A percentile compares a stretch with the other conserved stretches of the same genome.
phyloP scores from a whole-genome alignment of 345 rosid genomes.

The Syzygium aromaticum region DNA sequence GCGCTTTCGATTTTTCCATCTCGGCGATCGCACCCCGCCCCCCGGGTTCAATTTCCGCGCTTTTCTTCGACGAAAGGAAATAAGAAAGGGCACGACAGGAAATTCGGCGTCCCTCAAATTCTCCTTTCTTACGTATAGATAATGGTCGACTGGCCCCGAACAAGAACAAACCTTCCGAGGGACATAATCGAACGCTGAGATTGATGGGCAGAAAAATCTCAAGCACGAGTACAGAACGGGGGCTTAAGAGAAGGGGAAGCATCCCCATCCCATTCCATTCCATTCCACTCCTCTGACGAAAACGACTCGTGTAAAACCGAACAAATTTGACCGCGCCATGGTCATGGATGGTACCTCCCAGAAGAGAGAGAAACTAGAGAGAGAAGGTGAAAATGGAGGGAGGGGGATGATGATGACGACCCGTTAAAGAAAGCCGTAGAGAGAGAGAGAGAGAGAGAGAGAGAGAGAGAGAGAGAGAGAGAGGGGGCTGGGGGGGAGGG shows the following conservation, averaged over 20 bases:
- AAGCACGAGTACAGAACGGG: neutral
- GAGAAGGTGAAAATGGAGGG: neutral
- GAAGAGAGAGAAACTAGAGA: neutral
- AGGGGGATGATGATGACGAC: neutral
- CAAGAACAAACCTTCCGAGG: neutral
- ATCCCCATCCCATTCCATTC: too few species aligned
- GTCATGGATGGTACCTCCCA: too few species aligned
- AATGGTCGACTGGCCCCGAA: too few species aligned
- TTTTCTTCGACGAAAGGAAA: too few species aligned
- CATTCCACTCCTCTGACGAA: neutral
- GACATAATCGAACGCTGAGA: neutral
- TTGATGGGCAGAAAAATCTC: neutral
- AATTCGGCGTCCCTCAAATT: neutral
- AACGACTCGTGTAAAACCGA: neutral
- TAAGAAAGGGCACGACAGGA: fast-evolving
- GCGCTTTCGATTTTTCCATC: neutral
- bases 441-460: neutral
- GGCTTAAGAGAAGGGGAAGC: too few species aligned
- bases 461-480: neutral
- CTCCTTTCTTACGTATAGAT: neutral
- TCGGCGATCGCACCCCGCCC: neutral
- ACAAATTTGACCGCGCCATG: neutral
- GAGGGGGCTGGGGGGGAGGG: too few species aligned
- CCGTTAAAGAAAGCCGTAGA: neutral
- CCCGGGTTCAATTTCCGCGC: neutral